Evolutionary conservation across 331 rosid genomes (phyloP).

Genomic region (Quercus phellos): DNA sequence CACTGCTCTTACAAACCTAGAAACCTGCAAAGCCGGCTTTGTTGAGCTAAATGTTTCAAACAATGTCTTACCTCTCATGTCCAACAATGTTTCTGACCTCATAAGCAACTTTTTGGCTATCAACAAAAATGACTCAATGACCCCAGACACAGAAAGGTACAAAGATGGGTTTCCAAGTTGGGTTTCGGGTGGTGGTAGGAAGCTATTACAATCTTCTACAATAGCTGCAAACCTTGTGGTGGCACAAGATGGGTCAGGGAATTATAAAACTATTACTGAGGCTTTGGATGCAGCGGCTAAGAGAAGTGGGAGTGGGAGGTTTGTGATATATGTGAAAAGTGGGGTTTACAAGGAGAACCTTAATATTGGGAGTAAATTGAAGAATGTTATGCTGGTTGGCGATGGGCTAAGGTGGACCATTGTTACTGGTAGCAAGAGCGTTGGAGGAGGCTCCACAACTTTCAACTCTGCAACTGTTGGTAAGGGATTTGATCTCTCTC

Average conservation of each 20-base stretch:
- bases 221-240: conserved; percentile 40
- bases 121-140: conserved; percentile 15
- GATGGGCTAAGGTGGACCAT: conserved; percentile 45
- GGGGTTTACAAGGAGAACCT: conserved; percentile 52
- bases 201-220: conserved; percentile 35
- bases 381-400: conserved; percentile 43
- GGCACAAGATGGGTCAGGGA: conserved; percentile 60
- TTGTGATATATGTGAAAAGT: conserved; percentile 39
- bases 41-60: conserved; percentile 37
- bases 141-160: background rate
- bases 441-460: conserved; percentile 55
- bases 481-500: background rate
- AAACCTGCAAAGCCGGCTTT: conserved; percentile 49
- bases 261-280: conserved; percentile 33
- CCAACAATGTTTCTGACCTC: conserved; percentile 45
- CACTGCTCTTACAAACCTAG: conserved; percentile 47
- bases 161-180: conserved; percentile 39
- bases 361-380: conserved; percentile 38
- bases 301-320: conserved; percentile 38
- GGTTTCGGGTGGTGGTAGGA: conserved; percentile 31
- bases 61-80: conserved; percentile 28
- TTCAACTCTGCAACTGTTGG: conserved; percentile 62
- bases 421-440: conserved; percentile 56
- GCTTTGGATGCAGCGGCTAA: conserved; percentile 41
- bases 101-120: conserved; percentile 39